Percentiles rank a stretch among this genome's conserved stretches.
Conservation (phyloP, 139 green algal genomes). For the Picochlorum sp. region DNA sequence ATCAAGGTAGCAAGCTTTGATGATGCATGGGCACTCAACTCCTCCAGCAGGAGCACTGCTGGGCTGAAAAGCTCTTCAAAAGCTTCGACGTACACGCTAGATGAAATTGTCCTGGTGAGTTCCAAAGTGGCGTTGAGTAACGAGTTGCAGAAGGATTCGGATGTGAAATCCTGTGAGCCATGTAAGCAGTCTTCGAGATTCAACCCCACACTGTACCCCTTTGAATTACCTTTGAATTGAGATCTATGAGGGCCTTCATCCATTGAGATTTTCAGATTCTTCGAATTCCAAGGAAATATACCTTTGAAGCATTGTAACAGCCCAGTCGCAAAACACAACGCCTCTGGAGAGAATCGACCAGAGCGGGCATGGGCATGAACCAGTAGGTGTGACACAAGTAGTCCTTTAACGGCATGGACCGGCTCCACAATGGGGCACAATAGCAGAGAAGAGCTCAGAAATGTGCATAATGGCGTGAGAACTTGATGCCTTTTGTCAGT, state of each 20-base stretch:
- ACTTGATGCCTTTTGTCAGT: conserved; percentile 77
- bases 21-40: conserved; percentile 11
- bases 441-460: conserved; percentile 40
- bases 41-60: conserved; percentile 24
- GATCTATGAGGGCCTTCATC: conserved; percentile 2
- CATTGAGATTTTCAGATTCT: neutral
- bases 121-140: too few relatives aligned
- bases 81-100: too few relatives aligned
- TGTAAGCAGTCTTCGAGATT: conserved; percentile 3
- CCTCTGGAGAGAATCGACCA: conserved; percentile 50
- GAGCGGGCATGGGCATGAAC: conserved; percentile 38
- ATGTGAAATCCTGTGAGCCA: too few relatives aligned
- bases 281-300: neutral
- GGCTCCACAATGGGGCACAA: conserved; percentile 41
- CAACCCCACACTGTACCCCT: neutral
- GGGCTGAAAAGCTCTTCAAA: neutral
- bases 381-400: conserved; percentile 33
- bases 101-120: too few relatives aligned
- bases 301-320: conserved; percentile 17
- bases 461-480: conserved; percentile 54
- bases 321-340: conserved; percentile 42
- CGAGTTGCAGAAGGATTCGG: too few relatives aligned
- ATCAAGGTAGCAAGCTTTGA: neutral
- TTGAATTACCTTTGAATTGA: neutral
- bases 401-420: conserved; percentile 28